Evolutionary conservation across 208 protist genomes (phyloP), one percentile per base, ranked within the genome.

Genomic region (Zelonia costaricensis): DNA sequence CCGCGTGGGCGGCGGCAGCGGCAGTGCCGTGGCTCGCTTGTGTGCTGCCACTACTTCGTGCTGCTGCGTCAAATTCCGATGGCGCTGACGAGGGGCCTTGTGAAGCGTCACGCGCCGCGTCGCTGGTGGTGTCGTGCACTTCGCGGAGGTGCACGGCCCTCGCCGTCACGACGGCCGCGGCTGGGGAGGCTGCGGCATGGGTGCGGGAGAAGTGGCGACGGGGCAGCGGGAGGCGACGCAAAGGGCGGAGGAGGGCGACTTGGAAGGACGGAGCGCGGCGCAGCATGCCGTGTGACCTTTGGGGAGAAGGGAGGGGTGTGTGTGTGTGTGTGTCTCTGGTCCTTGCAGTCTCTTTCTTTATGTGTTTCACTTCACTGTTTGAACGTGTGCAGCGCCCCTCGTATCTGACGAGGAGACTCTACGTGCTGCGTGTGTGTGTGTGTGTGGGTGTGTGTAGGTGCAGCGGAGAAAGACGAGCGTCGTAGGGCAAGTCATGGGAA

Each of bases 231-330:
- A 64, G 56, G 6, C 27, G 42, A 16, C 44, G 57, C 1, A 65
- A 59, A 0, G 31, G 40, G 35, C 57, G 51, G 31, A 60, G 35
- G 35, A 10, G 20, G 9, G 51, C 35, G 12, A 39, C 33, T 1
- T 58, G 40, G 30, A 62, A 64, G 27, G 38, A 43, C 47, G 53
- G 31, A 3, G 40, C 33, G 35, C 48, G 36, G n/a, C 42, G 66
- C 66, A 72, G 64, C 0, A n/a, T 35, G 20, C 39, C 9, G 20
- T 35, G 31, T 5, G 13, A 12, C 8, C 31, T 51, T 62, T 10
- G 30, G 33, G 7, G 10, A 38, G 4, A 38, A 38, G 7, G 33
- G 33, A 38, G 33, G 7, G 7, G 33, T 38, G 33, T 10, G 33
- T 38, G 33, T 3, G 23, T 33, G 13, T 3, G 18, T 30, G 36